phyloP scores from a whole-genome alignment of 2,329 filamentous ascomycete genomes.

The Aureobasidium sp. region DNA sequence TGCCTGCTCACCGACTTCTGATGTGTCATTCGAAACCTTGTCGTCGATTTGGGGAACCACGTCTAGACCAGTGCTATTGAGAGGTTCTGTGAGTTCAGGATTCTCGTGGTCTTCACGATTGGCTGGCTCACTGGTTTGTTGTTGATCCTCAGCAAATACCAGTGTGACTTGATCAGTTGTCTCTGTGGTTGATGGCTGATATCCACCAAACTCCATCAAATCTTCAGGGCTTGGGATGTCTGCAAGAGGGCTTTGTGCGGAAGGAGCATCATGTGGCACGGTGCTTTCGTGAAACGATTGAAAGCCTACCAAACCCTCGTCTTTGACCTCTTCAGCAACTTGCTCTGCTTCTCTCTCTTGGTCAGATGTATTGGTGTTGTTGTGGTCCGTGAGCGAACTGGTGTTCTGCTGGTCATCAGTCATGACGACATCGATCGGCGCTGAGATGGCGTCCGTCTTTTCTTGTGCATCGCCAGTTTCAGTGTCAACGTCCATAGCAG shows the following conservation, averaged over 20 bases:
- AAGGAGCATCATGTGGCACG: not conserved
- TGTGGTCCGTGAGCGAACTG: not conserved
- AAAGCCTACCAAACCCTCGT: not conserved
- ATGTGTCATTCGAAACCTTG: not conserved
- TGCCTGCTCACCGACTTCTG: not conserved
- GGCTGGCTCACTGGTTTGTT: constrained; percentile 1
- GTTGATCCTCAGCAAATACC: not conserved
- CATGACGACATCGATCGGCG: constrained; percentile 14
- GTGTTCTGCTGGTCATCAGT: not conserved
- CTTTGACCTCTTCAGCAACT: not conserved
- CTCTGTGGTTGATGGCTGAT: not conserved
- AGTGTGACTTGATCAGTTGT: not conserved
- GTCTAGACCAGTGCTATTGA: not conserved
- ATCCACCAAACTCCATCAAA: constrained; percentile 15
- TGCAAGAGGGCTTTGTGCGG: not conserved
- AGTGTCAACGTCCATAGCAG: not conserved
- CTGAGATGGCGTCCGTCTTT: not conserved
- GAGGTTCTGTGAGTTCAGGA: not conserved
- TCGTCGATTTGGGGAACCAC: not conserved
- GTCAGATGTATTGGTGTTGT: not conserved
- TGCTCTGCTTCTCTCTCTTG: not conserved
- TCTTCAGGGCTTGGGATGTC: constrained; percentile 2
- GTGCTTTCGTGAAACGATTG: not conserved
- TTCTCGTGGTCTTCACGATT: not conserved
- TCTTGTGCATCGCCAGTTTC: not conserved